phyloP scores from a whole-genome alignment of 495 filamentous ascomycete genomes.

The Geoglossum glabrum region DNA sequence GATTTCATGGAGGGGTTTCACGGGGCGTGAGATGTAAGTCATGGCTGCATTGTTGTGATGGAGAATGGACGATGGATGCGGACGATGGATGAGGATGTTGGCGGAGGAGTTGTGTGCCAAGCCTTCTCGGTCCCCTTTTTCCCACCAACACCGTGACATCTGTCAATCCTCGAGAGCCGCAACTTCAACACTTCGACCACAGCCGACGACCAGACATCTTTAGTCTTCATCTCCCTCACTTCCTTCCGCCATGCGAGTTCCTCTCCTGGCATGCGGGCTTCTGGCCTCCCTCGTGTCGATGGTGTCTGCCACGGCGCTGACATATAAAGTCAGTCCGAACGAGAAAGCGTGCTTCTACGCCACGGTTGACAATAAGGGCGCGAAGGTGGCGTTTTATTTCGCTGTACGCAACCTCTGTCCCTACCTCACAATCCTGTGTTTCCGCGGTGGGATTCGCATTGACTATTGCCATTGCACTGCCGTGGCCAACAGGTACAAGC shows the following conservation, averaged over 20 bases:
- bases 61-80: too few relatives aligned
- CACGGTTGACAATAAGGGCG: slow-evolving; percentile 46
- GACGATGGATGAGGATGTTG: too few relatives aligned
- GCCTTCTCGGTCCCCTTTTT: background rate
- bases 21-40: too few relatives aligned
- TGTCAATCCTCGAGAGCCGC: background rate
- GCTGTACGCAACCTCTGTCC: too few relatives aligned
- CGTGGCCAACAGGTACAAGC: slow-evolving; percentile 63
- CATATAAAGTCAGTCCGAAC: slow-evolving; percentile 76
- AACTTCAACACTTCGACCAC: background rate
- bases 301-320: slow-evolving; percentile 67
- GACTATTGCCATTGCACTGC: background rate
- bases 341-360: slow-evolving; percentile 94
- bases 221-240: background rate
- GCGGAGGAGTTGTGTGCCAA: too few relatives aligned
- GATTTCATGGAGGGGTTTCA: too few relatives aligned
- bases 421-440: too few relatives aligned
- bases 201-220: background rate
- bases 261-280: slow-evolving; percentile 22
- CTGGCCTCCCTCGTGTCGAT: slow-evolving; percentile 39
- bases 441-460: background rate
- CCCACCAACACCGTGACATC: background rate
- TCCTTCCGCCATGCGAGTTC: background rate
- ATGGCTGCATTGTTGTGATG: too few relatives aligned
- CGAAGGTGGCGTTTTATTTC: slow-evolving; percentile 97